A percentile compares a stretch with the other conserved stretches of the same genome.
phyloP scores from a whole-genome alignment of 2,329 filamentous ascomycete genomes.

The Verruconis gallopava region DNA sequence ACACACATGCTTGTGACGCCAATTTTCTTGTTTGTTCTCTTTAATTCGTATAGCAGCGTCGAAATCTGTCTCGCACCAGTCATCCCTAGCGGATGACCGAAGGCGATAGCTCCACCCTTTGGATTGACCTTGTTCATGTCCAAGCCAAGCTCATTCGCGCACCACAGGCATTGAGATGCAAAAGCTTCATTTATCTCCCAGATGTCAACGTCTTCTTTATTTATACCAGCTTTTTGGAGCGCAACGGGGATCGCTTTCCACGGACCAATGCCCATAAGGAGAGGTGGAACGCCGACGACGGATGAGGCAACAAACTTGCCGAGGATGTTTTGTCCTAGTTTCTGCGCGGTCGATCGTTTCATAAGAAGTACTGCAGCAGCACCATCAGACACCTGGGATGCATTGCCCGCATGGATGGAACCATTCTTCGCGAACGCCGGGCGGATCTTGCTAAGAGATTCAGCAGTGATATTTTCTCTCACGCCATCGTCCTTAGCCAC shows the following conservation, averaged over 20 bases:
- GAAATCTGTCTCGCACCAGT: constrained; percentile 90
- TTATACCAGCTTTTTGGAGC: constrained; percentile 73
- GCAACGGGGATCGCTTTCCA: constrained; percentile 93
- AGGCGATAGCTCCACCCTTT: constrained; percentile 92
- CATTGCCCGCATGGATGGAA: constrained; percentile 91
- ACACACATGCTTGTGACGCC: constrained; percentile 95
- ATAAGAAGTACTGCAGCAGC: constrained; percentile 91
- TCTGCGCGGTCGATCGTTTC: constrained; percentile 83
- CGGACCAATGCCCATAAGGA: constrained; percentile 92
- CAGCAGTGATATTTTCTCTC: constrained; percentile 69
- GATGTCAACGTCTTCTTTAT: constrained; percentile 79
- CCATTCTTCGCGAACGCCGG: constrained; percentile 86
- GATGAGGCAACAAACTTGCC: constrained; percentile 85
- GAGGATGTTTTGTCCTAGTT: constrained; percentile 74
- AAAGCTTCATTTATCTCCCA: constrained; percentile 99
- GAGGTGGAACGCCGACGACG: constrained; percentile 76
- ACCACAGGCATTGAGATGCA: constrained; percentile 89
- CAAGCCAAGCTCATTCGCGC: constrained; percentile 73
- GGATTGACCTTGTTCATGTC: constrained; percentile 85
- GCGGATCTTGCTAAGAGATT: constrained; percentile 81
- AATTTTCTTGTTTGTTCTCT: constrained; percentile 69
- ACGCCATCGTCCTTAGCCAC: constrained; percentile 82
- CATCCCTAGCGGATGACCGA: constrained; percentile 88
- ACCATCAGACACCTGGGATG: constrained; percentile 85
- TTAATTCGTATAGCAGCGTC: constrained; percentile 81